phyloP scores from a whole-genome alignment of 2,329 filamentous ascomycete species.

The Hymenoscyphus fructigenus region DNA sequence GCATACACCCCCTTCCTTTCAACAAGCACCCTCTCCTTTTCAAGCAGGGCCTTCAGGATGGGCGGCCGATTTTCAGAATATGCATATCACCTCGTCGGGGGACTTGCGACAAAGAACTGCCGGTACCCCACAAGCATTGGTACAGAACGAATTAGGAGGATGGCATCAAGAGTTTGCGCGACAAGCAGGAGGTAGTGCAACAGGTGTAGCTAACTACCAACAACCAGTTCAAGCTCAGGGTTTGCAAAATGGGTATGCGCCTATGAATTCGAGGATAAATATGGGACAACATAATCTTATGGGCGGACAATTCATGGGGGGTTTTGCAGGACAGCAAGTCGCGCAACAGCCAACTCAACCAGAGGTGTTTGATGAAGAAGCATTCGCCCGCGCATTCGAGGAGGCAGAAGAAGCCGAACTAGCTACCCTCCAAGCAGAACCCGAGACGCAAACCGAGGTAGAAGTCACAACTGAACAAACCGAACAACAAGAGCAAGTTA shows the following conservation, averaged over 20 bases:
- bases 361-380: slow-evolving; percentile 51
- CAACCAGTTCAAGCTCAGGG: slow-evolving; percentile 4
- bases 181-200: slow-evolving; percentile 32
- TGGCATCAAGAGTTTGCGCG: slow-evolving; percentile 61
- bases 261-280: neutral
- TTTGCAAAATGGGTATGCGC: neutral
- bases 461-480: neutral
- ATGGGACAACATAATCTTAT: neutral
- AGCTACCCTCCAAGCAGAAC: neutral
- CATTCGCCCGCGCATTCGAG: slow-evolving; percentile 54
- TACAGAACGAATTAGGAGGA: slow-evolving; percentile 26
- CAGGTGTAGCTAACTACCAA: slow-evolving; percentile 21
- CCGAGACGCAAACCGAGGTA: slow-evolving; percentile 14
- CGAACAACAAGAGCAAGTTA: neutral
- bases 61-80: slow-evolving; percentile 47
- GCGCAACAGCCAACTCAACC: slow-evolving; percentile 32
- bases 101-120: slow-evolving; percentile 36
- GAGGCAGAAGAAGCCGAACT: slow-evolving; percentile 24
- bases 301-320: slow-evolving; percentile 12
- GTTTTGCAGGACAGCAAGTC: slow-evolving; percentile 17
- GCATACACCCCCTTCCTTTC: slow-evolving; percentile 5
- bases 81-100: slow-evolving; percentile 40
- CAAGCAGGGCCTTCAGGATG: slow-evolving; percentile 32
- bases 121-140: slow-evolving; percentile 19
- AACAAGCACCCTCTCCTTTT: slow-evolving; percentile 13